Evolutionary conservation across 164 flowering plant genomes (phyloP).

Genomic region (Vitis vinifera): ASM3070453v1 NC_081811.1:18797501-18798000

Average conservation of each 20-base stretch:
- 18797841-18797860: neutral
- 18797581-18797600: conserved; percentile 69
- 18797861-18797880: neutral
- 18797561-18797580: conserved; percentile 56
- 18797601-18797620: conserved; percentile 62
- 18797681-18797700: no score
- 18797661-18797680: no score
- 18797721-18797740: no score
- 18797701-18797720: no score
- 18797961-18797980: conserved; percentile 55
- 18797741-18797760: no score
- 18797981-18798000: conserved; percentile 43
- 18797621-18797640: conserved; percentile 51
- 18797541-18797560: conserved; percentile 51
- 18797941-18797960: conserved; percentile 20
- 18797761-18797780: no score
- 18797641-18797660: no score
- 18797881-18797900: conserved; percentile 52
- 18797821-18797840: no score
- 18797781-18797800: no score
- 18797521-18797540: conserved; percentile 64
- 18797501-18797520: conserved; percentile 66
- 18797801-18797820: no score
- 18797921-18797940: no score
- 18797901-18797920: neutral